These are phyloP conservation scores for Penicillium italicum DNA, from an alignment of 2,329 filamentous ascomycete species.

Conservation along the genomic window DNA sequence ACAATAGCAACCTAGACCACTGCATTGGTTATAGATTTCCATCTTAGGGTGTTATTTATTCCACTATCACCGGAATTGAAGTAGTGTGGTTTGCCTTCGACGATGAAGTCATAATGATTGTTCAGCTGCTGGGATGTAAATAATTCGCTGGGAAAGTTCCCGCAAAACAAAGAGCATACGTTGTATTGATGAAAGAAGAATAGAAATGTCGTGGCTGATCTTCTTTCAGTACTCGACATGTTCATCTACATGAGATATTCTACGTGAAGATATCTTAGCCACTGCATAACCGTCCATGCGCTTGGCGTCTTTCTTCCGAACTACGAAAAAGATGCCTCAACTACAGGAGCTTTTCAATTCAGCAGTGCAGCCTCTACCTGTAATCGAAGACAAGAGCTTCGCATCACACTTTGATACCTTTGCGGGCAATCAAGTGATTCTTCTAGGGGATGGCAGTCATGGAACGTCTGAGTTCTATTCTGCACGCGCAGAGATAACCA, in stretches of 20 bases:
- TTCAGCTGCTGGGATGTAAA: slow-evolving; percentile 17
- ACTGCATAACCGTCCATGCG: slow-evolving; percentile 8
- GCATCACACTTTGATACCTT: slow-evolving; percentile 43
- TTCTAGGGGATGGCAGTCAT: slow-evolving; percentile 49
- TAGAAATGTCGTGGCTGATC: background rate
- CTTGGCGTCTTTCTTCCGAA: background rate
- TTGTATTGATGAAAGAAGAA: background rate
- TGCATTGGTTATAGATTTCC: background rate
- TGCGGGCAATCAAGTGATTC: slow-evolving; percentile 40
- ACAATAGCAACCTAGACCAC: background rate
- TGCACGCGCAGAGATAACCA: slow-evolving; percentile 51
- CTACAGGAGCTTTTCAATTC: slow-evolving; percentile 35
- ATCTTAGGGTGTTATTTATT: background rate
- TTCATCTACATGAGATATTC: background rate
- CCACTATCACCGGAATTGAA: background rate
- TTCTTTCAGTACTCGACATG: background rate
- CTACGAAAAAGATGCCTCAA: slow-evolving; percentile 23
- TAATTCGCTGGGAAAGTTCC: slow-evolving; percentile 16
- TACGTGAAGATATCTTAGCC: background rate
- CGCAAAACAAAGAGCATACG: background rate
- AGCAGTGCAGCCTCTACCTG: slow-evolving; percentile 38
- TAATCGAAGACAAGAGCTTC: slow-evolving; percentile 37
- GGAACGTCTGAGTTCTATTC: slow-evolving; percentile 56
- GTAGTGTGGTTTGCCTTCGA: slow-evolving; percentile 3
- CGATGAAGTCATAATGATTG: slow-evolving; percentile 35